Base-by-base conservation (phyloP, 1,139 yeast species). In the Lodderomyces parapsilosis region DNA sequence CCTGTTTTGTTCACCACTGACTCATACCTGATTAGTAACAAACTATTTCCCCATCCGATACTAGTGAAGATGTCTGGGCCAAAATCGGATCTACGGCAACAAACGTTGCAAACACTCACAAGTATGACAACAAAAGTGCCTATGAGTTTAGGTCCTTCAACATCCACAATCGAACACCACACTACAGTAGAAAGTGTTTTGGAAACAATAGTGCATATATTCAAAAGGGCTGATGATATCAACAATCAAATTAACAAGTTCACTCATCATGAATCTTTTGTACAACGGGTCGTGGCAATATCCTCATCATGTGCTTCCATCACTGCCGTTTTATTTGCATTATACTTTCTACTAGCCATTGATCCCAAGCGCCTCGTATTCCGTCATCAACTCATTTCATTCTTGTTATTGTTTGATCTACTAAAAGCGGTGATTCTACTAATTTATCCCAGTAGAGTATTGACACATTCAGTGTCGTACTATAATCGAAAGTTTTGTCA, bases 341-440 rank as follows among this genome's bases (percentile, higher is more conserved):
- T 84, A 46, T 81, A 81, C 57, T 62, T 74, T 51, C 70, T 80
- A 50, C 63, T 72, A 7, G 80, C 83, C 45, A 82, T 84, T 32
- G 89, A 83, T 56, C 85, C 81, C 1, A 65, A 78, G 48, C 66
- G 81, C 45, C 57, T 76, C 36, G 81, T 82, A 32, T 86, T 85
- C 58, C 71, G 96, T 36, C 95, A 88, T 60, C 82, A 80, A 48
- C 71, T 90, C 48, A 82, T 90, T 54, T 66, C 81, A 43, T 78
- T 86, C 45, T 68, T 90, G 43, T 68, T 88, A 19, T 62, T 78
- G 22, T 87, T 80, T 57, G 96, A 90, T 63, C 77, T 86, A 47
- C 62, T 87, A 40, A 89, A 90, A 62, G 93, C 94, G 1, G 54
- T 81, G 13, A 74, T 85, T 24, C 72, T 89, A 40, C 62, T 89